A percentile compares a stretch with the other conserved stretches of the same genome.
Conservation (phyloP, 1,284 basidiomycete genomes). For the Puccinia triticina region DNA sequence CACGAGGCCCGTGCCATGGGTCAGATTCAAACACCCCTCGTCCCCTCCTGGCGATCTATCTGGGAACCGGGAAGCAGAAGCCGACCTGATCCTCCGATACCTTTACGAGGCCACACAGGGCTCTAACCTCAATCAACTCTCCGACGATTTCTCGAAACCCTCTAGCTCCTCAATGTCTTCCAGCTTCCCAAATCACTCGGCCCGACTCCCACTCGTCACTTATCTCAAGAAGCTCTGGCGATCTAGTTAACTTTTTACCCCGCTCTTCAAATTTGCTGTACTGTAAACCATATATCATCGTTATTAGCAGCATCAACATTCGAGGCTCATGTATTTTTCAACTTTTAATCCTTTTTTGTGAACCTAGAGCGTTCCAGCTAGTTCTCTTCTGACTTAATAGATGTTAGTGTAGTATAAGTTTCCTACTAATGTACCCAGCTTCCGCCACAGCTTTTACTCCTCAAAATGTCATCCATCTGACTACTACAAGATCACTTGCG, state of each 20-base stretch:
- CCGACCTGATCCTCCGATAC: neutral
- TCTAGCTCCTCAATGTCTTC: neutral
- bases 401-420: too few relatives aligned
- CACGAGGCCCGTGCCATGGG: neutral
- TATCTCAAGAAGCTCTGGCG: neutral
- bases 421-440: too few relatives aligned
- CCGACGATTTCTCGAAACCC: neutral
- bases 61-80: neutral
- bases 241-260: neutral
- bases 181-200: neutral
- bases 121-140: neutral
- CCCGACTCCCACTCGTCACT: neutral
- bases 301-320: too few relatives aligned
- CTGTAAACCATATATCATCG: neutral
- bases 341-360: too few relatives aligned
- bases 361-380: too few relatives aligned
- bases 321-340: too few relatives aligned
- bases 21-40: neutral
- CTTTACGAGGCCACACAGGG: neutral
- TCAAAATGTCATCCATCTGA: too few relatives aligned
- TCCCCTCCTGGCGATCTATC: neutral
- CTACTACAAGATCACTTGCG: too few relatives aligned
- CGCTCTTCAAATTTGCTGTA: neutral
- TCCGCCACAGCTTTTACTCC: too few relatives aligned
- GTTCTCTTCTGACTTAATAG: too few relatives aligned